Evolutionary conservation across 352 stramenopile species (phyloP).

Genomic region (Phytopythium sindhum): DNA sequence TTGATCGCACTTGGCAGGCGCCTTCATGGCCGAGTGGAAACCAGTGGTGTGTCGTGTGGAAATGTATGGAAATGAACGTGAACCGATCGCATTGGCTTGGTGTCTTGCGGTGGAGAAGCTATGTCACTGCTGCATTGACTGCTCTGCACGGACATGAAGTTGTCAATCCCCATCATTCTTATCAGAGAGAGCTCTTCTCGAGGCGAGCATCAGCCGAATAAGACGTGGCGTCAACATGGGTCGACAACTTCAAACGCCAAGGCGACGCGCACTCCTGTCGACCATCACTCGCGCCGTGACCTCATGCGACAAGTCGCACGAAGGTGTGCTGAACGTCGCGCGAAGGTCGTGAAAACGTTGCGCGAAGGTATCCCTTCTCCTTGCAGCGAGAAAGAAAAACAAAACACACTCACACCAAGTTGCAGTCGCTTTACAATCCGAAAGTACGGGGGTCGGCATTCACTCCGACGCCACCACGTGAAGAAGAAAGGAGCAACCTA

Average conservation of each 20-base stretch:
- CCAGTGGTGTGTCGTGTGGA: not conserved
- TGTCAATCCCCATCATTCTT: too few relatives aligned
- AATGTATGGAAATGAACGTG: not conserved
- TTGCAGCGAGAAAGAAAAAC: not conserved
- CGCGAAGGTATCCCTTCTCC: slow-evolving; percentile 6
- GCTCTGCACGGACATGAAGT: too few relatives aligned
- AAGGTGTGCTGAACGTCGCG: not conserved
- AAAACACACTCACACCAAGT: slow-evolving; percentile 5
- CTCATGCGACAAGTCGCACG: not conserved
- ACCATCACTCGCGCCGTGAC: not conserved
- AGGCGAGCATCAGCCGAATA: too few relatives aligned
- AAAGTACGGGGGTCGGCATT: not conserved
- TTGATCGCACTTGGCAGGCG: not conserved
- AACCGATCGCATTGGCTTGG: too few relatives aligned
- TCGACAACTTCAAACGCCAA: not conserved
- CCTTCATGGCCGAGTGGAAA: not conserved
- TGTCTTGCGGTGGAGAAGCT: too few relatives aligned
- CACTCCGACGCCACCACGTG: too few relatives aligned
- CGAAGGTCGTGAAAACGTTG: too few relatives aligned
- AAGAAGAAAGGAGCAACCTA: not conserved
- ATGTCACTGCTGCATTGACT: too few relatives aligned
- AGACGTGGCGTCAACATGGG: not conserved
- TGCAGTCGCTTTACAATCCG: not conserved
- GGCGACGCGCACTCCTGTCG: not conserved
- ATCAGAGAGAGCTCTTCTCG: too few relatives aligned